These are phyloP conservation scores for Xylaria acuta DNA, from an alignment of 495 filamentous ascomycete genomes.

Conservation along the genomic window DNA sequence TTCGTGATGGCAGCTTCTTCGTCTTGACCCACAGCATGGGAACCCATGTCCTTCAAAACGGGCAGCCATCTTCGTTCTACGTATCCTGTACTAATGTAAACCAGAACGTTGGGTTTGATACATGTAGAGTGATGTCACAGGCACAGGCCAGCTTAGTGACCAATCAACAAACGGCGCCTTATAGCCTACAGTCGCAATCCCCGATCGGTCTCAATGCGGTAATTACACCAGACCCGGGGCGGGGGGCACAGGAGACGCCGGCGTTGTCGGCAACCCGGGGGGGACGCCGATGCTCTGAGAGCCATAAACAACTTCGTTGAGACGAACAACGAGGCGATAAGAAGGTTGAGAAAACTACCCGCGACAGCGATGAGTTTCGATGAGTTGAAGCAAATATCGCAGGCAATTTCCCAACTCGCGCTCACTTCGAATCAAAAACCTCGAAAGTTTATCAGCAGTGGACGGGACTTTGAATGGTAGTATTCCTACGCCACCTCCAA, in stretches of 20 bases:
- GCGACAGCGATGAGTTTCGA: conserved; percentile 44
- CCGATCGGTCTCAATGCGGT: conserved; percentile 46
- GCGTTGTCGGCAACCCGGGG: conserved; percentile 43
- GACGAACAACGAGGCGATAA: conserved; percentile 53
- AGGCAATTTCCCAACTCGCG: conserved; percentile 29
- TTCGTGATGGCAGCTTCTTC: conserved; percentile 56
- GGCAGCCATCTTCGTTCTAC: conserved; percentile 38
- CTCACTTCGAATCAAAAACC: conserved; percentile 29
- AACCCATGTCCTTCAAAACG: conserved; percentile 42
- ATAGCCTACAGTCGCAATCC: conserved; percentile 25
- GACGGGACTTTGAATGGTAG: not conserved
- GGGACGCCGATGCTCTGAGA: conserved; percentile 48
- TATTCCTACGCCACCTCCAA: conserved; percentile 45
- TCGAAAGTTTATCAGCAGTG: not conserved
- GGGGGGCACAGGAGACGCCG: conserved; percentile 38
- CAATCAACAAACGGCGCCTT: conserved; percentile 27
- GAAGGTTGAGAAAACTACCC: conserved; percentile 52
- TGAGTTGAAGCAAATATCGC: conserved; percentile 36
- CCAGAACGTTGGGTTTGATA: conserved; percentile 49
- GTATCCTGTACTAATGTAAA: conserved; percentile 35
- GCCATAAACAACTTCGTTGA: conserved; percentile 55
- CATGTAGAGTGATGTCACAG: conserved; percentile 50
- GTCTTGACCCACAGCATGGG: conserved; percentile 48
- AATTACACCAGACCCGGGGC: conserved; percentile 45
- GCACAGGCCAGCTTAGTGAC: conserved; percentile 45